A percentile compares a stretch with the other conserved stretches of the same genome.
These are phyloP conservation scores for Pythium folliculosum DNA, from an alignment of 352 stramenopile species.

Conservation along the genomic window DNA sequence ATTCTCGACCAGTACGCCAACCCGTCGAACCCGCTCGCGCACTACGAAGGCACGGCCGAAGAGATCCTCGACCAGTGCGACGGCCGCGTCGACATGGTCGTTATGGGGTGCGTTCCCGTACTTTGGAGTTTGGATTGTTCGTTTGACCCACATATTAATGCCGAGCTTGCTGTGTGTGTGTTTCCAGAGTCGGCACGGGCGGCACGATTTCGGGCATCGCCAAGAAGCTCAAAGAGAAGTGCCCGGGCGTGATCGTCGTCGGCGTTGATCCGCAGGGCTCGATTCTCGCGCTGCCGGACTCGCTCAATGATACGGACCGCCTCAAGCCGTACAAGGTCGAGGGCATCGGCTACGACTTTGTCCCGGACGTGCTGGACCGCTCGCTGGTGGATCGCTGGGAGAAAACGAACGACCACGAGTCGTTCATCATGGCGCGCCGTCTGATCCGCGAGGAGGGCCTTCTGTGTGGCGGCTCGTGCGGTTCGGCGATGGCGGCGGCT, in stretches of 20 bases:
- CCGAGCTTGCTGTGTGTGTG: conserved; percentile 35
- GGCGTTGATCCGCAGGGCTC: conserved; percentile 91
- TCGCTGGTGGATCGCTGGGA: conserved; percentile 94
- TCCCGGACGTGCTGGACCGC: conserved; percentile 94
- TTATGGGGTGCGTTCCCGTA: conserved; percentile 52
- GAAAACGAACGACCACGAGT: conserved; percentile 94
- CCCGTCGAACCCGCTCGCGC: conserved; percentile 94
- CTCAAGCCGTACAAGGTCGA: conserved; percentile 94
- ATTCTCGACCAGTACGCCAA: conserved; percentile 98
- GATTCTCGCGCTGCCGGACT: conserved; percentile 92
- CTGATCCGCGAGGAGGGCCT: conserved; percentile 96
- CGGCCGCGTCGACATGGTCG: conserved; percentile 94
- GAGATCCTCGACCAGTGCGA: conserved; percentile 94
- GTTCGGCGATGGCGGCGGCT: conserved; percentile 87
- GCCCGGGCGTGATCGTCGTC: conserved; percentile 82
- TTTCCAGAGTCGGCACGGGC: conserved; percentile 90
- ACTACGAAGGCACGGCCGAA: conserved; percentile 95
- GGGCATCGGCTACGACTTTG: conserved; percentile 98
- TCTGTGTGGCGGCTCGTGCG: conserved; percentile 93
- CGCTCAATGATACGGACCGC: conserved; percentile 92
- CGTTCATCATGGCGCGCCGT: conserved; percentile 91
- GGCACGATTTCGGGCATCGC: conserved; percentile 95
- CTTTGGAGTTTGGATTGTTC: too few species aligned
- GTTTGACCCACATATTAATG: too few species aligned
- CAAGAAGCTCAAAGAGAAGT: conserved; percentile 94